Evolutionary conservation across 148 eudicot species (phyloP).

Genomic region (Chenopodium quinoa): DNA sequence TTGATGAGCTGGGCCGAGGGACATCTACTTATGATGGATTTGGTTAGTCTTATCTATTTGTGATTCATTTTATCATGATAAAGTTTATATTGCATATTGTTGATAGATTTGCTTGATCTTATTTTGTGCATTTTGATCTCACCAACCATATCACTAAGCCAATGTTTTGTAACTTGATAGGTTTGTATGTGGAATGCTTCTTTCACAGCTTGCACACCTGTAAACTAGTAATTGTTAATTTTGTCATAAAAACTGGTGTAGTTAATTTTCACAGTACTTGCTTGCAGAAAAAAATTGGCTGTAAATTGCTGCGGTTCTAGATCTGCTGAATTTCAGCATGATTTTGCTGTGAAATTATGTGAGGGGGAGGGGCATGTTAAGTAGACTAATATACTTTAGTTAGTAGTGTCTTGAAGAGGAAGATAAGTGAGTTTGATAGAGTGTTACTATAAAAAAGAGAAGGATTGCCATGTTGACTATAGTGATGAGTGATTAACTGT

Average conservation of each 20-base stretch:
- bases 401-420: no score
- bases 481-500: no score
- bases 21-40: constrained; percentile 99
- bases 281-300: not conserved
- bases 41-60: constrained; percentile 52
- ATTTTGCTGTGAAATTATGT: no score
- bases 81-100: not conserved
- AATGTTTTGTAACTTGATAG: not conserved
- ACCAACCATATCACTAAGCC: not conserved
- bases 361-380: no score
- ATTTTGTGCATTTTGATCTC: not conserved
- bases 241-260: not conserved
- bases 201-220: constrained; percentile 6
- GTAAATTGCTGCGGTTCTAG: not conserved
- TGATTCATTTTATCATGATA: no score
- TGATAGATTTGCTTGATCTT: not conserved
- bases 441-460: no score
- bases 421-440: no score
- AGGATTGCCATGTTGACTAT: no score
- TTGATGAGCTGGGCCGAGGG: constrained; percentile 99
- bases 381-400: no score
- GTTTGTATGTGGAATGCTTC: not conserved
- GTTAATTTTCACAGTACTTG: not conserved
- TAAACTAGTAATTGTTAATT: not conserved
- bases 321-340: not conserved